Evolutionary conservation across 2,329 filamentous ascomycete genomes (phyloP), one percentile per base, ranked within the genome.

Genomic region (Xylaria sp.): DNA sequence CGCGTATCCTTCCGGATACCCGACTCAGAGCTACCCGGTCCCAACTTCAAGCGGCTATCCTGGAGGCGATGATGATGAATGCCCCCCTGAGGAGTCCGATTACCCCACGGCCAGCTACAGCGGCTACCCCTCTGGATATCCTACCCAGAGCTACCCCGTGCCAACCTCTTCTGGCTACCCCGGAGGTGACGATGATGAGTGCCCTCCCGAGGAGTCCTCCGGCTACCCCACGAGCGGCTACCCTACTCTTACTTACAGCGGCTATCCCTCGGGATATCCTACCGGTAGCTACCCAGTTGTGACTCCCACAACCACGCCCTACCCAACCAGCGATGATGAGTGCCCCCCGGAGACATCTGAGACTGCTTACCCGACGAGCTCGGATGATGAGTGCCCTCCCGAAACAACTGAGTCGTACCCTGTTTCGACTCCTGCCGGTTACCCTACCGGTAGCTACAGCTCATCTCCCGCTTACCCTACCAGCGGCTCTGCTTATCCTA

Each of bases 51-150:
- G 57, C 32, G 61, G 57, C 48, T 68, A 69, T n/a, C 63, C 67
- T n/a, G 69, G 64, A 12, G 58, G 39, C 39, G 70, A 68, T 14
- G 69, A 64, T 7, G 65, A 67, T 36, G 69, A 70, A 21, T 69
- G 62, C 51, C 61, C 66, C 11, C 51, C 61, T n/a, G 61, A 61
- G 58, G 60, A 56, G 27, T 32, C 32, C 48, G 58, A 61, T 34
- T 64, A 68, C 21, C 65, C 68, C 5, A 45, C 68, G 8, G 61
- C 59, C 47, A 67, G 42, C 65, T 68, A 69, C 60, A 67, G 64
- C 68, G 42, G 0, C 1, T 47, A 36, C 51, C 58, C 67, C 36
- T 63, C 67, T 4, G 67, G 63, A 60, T 69, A 69, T 55, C 64
- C 64, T 21, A 64, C 56, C 4, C 3, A 50, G 6, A 64, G 64